phyloP scores from a whole-genome alignment of 169 alveolate species.

The Cryptosporidium canis region DNA sequence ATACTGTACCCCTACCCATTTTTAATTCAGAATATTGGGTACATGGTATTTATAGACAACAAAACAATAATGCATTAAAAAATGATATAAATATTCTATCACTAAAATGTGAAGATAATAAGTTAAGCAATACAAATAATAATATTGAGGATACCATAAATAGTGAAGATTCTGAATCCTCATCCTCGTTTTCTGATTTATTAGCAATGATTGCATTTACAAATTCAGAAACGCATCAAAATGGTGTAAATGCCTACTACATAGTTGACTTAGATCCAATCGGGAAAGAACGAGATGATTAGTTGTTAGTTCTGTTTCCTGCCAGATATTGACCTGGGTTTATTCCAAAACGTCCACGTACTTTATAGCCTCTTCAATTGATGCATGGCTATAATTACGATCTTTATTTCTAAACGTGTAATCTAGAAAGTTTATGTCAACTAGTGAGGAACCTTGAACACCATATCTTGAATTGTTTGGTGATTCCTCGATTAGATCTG shows the following conservation, averaged over 20 bases:
- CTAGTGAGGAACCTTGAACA: conserved; percentile 65
- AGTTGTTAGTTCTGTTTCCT: background rate
- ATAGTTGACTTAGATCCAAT: conserved; percentile 7
- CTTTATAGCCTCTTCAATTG: conserved; percentile 26
- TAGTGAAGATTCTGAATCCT: background rate
- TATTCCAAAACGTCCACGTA: background rate
- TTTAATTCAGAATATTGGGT: conserved; percentile 57
- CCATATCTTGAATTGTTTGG: conserved; percentile 38
- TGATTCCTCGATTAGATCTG: conserved; percentile 18
- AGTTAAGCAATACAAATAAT: background rate
- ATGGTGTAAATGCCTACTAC: background rate
- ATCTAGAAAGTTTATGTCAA: conserved; percentile 56
- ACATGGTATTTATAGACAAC: background rate
- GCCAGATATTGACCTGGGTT: background rate
- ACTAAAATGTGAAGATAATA: background rate
- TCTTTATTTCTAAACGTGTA: conserved; percentile 62
- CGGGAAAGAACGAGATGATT: background rate
- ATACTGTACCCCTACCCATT: conserved; percentile 46
- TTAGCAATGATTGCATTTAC: conserved; percentile 59
- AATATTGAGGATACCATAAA: background rate
- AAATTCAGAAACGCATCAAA: conserved; percentile 31
- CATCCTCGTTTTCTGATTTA: conserved; percentile 3
- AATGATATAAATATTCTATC: background rate
- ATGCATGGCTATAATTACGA: background rate
- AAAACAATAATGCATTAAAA: background rate